Evolutionary conservation across 805 yeast species (phyloP).

Genomic region (Phaffomyces thermotolerans): DNA sequence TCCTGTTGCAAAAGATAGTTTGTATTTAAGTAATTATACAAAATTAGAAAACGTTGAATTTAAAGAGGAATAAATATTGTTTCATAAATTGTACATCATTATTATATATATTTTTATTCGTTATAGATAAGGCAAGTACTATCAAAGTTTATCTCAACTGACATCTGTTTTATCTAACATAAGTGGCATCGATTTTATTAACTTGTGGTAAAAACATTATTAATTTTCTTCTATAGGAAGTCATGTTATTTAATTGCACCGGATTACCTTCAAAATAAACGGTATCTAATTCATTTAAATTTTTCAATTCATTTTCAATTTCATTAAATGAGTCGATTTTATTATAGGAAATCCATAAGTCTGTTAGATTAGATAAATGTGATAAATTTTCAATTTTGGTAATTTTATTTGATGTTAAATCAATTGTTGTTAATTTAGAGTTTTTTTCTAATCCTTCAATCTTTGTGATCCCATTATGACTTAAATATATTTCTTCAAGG

Average conservation of each 20-base stretch:
- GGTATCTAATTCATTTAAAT: slow-evolving; percentile 62
- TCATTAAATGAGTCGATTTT: slow-evolving; percentile 60
- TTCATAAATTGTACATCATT: neutral
- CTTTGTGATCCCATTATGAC: slow-evolving; percentile 71
- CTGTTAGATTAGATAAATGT: slow-evolving; percentile 70
- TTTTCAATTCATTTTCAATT: slow-evolving; percentile 56
- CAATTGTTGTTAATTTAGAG: slow-evolving; percentile 61
- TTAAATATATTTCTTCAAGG: slow-evolving; percentile 79
- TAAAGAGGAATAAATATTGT: slow-evolving; percentile 20
- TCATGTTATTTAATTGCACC: slow-evolving; percentile 60
- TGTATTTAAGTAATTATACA: slow-evolving; percentile 50
- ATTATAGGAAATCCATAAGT: slow-evolving; percentile 89
- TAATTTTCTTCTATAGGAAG: slow-evolving; percentile 80
- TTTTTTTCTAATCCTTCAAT: slow-evolving; percentile 76
- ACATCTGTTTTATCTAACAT: slow-evolving; percentile 28
- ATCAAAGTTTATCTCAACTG: too few relatives aligned
- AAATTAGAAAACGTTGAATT: slow-evolving; percentile 48
- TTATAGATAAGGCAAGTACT: too few relatives aligned
- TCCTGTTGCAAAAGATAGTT: slow-evolving; percentile 45
- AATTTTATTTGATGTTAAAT: slow-evolving; percentile 72
- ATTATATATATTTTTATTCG: too few relatives aligned
- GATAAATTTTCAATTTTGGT: slow-evolving; percentile 52
- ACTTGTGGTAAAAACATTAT: slow-evolving; percentile 62
- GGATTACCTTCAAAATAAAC: slow-evolving; percentile 96
- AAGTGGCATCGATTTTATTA: slow-evolving; percentile 88